Evolutionary conservation across 2,329 filamentous ascomycete species (phyloP).

Genomic region (Clarireedia homoeocarpa): DNA sequence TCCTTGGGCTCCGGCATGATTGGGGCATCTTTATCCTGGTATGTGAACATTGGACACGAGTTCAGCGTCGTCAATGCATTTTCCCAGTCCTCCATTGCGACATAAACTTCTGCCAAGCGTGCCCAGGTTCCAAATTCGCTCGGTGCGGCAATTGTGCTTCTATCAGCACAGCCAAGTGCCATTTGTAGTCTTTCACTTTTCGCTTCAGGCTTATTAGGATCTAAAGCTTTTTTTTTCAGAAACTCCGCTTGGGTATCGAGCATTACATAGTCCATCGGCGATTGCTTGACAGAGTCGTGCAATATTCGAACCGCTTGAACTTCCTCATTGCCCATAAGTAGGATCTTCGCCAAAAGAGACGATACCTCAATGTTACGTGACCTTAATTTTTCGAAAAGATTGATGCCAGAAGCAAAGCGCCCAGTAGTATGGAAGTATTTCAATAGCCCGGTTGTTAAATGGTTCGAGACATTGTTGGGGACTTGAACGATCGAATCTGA

Average conservation of each 20-base stretch:
- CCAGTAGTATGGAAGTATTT: constrained; percentile 95
- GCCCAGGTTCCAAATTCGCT: constrained; percentile 98
- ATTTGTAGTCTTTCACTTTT: constrained; percentile 67
- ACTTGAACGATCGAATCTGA: constrained; percentile 97
- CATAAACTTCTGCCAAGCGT: constrained; percentile 84
- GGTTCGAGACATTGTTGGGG: constrained; percentile 92
- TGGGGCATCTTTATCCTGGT: constrained; percentile 95
- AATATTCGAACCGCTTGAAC: constrained; percentile 88
- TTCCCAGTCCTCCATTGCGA: constrained; percentile 92
- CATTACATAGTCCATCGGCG: constrained; percentile 96
- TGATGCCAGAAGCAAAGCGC: constrained; percentile 89
- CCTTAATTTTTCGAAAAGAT: constrained; percentile 92
- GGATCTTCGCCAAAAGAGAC: constrained; percentile 80
- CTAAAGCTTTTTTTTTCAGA: constrained; percentile 71
- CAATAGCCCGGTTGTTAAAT: constrained; percentile 85
- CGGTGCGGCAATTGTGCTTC: constrained; percentile 87
- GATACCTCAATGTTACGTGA: constrained; percentile 89
- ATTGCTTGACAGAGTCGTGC: constrained; percentile 79
- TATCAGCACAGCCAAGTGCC: constrained; percentile 87
- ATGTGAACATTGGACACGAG: constrained; percentile 99
- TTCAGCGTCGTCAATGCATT: constrained; percentile 91
- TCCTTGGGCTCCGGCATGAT: constrained; percentile 89
- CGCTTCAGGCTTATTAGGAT: constrained; percentile 43
- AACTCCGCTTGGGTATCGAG: constrained; percentile 93
- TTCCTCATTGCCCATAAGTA: constrained; percentile 93